These are phyloP conservation scores for Astrothelium macrocarpum DNA, from an alignment of 495 filamentous ascomycete genomes.

Conservation along the genomic window DNA sequence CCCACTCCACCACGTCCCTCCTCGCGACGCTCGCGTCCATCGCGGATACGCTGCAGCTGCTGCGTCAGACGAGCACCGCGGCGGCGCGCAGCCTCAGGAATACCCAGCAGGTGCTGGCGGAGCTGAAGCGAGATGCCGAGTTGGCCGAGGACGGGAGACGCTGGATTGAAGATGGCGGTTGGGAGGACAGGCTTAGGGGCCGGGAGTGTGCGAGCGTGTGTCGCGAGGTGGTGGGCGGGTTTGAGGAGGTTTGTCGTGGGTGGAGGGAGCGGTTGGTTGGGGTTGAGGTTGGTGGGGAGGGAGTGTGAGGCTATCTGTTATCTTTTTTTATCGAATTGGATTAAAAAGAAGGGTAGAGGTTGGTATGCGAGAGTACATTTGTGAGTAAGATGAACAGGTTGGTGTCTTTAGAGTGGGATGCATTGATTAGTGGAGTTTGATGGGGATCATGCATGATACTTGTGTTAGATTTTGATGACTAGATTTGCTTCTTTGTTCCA, in stretches of 20 bases:
- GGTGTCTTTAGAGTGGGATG: not conserved
- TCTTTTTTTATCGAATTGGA: not conserved
- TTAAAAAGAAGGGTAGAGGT: not conserved
- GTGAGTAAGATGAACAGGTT: not conserved
- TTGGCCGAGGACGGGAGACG: conserved; percentile 65
- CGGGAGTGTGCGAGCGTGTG: conserved; percentile 73
- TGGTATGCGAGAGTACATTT: not conserved
- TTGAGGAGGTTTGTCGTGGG: conserved; percentile 71
- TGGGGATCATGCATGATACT: not conserved
- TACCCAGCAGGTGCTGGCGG: conserved; percentile 69
- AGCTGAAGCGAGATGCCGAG: conserved; percentile 75
- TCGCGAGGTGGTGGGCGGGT: conserved; percentile 79
- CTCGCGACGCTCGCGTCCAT: conserved; percentile 71
- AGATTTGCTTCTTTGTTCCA: not conserved
- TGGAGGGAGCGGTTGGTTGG: conserved; percentile 46
- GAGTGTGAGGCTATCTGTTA: not conserved
- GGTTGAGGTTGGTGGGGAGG: conserved; percentile 5
- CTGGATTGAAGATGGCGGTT: conserved; percentile 66
- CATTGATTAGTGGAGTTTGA: not conserved
- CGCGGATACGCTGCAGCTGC: conserved; percentile 90
- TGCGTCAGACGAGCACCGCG: conserved; percentile 70
- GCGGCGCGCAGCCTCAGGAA: conserved; percentile 66
- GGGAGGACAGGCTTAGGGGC: conserved; percentile 61
- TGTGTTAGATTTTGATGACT: not conserved
- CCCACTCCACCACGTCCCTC: conserved; percentile 64